phyloP scores from a whole-genome alignment of 208 protist species.

The Leishmania tropica region DNA sequence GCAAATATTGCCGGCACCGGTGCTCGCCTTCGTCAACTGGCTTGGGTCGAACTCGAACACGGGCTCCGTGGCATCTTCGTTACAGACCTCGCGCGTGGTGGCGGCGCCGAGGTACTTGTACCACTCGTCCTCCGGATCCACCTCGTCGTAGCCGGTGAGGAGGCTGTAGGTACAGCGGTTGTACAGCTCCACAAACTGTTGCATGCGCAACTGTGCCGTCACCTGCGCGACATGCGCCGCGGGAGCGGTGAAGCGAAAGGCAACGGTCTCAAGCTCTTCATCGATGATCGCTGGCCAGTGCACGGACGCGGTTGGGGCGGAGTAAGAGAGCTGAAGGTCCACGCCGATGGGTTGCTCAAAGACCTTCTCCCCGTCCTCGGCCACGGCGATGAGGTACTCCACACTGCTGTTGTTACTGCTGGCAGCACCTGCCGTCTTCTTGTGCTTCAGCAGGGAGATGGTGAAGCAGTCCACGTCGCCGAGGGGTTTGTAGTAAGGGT shows the following conservation, averaged over 20 bases:
- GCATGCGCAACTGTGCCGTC: constrained; percentile 26
- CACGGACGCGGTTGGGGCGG: constrained; percentile 37
- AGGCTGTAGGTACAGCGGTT: constrained; percentile 68
- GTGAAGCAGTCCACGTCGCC: constrained; percentile 26
- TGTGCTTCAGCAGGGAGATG: constrained; percentile 23
- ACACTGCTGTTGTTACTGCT: not conserved
- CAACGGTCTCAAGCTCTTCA: constrained; percentile 35
- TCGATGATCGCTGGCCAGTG: constrained; percentile 61
- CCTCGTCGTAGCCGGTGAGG: constrained; percentile 34
- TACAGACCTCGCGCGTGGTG: constrained; percentile 19
- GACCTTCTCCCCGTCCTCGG: constrained; percentile 35
- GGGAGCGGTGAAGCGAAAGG: constrained; percentile 51
- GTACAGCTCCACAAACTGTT: constrained; percentile 52
- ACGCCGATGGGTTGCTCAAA: constrained; percentile 46
- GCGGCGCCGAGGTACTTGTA: constrained; percentile 41
- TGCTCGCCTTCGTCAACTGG: constrained; percentile 26
- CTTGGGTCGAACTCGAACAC: constrained; percentile 46
- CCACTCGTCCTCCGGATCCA: constrained; percentile 42
- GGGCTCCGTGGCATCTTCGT: constrained; percentile 37
- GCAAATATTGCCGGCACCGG: constrained; percentile 52
- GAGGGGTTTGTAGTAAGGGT: constrained; percentile 37
- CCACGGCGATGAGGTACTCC: constrained; percentile 39
- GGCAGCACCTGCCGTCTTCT: not conserved
- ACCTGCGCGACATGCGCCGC: not conserved
- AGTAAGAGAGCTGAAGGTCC: constrained; percentile 49